Percentiles rank a stretch among this genome's conserved stretches.
phyloP scores from a whole-genome alignment of 148 eudicot genomes.

The Beta vulgaris region DNA sequence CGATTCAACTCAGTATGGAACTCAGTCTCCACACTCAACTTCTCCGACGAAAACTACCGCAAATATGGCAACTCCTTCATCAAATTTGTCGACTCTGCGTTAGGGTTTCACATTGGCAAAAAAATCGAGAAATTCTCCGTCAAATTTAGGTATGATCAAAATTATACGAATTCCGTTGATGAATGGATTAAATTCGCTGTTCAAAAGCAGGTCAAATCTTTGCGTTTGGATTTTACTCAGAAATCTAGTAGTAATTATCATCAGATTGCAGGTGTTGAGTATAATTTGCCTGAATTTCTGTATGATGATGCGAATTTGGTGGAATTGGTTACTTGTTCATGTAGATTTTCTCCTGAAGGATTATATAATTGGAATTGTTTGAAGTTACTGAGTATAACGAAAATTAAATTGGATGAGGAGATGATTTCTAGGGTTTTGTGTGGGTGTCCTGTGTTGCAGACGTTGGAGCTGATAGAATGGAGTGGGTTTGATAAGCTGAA shows the following conservation, averaged over 20 bases:
- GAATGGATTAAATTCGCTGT: constrained; percentile 4
- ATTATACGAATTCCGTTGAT: neutral
- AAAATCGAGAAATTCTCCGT: constrained; percentile 9
- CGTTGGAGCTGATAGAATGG: constrained; percentile 25
- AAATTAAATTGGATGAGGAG: neutral
- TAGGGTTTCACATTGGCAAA: neutral
- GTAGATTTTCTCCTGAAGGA: neutral
- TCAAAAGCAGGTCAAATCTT: constrained; percentile 20
- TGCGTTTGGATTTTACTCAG: constrained; percentile 9
- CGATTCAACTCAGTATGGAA: constrained; percentile 33
- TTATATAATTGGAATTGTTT: constrained; percentile 18
- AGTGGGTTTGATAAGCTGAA: constrained; percentile 19
- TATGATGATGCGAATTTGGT: constrained; percentile 10
- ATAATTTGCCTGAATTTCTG: constrained; percentile 23
- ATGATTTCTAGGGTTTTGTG: constrained; percentile 24
- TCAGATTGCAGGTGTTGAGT: neutral
- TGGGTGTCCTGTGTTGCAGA: constrained; percentile 31
- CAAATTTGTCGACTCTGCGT: neutral
- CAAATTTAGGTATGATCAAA: neutral
- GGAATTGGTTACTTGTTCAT: constrained; percentile 14
- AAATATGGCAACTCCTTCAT: constrained; percentile 7
- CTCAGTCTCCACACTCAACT: constrained; percentile 15
- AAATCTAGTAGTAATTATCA: neutral
- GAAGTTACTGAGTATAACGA: constrained; percentile 13
- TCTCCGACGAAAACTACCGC: constrained; percentile 15